Base-by-base conservation (phyloP, 1,284 basidiomycete genomes). In the Agaricales sp. region DNA sequence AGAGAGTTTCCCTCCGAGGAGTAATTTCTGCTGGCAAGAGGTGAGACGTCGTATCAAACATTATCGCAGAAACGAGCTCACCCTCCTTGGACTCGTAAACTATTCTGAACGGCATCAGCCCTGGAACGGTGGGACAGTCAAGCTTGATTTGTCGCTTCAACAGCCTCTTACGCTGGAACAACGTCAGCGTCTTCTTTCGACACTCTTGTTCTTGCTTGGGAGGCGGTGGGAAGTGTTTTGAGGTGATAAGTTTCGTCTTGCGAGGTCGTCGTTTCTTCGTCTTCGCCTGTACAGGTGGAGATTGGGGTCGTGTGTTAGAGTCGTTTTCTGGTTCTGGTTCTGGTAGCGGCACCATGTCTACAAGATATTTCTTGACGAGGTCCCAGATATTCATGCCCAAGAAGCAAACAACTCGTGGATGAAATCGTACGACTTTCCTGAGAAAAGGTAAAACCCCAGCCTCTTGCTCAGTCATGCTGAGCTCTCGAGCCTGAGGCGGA, bases 361-460 rank as follows among this genome's bases (percentile, higher is more conserved):
- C 43, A n/a, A 69, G 51, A 16, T 61, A 56, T 6, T 59, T 58
- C 49, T 73, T 72, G 50, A 80, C 71, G 3, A 67, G 65, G 26
- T 77, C 71, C 63, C 82, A 82, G 24, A 89, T 87, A 26, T 72
- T 74, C 51, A 86, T 74, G 0, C 87, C 87, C 3, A 88, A 79
- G 57, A 88, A 86, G 55, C 82, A 84, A 0, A 87, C 72, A 2
- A 84, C 66, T 2, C 67, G 67, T 0, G 87, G 87, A 2, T 70
- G 70, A 52, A 70, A 68, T n/a, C 55, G 60, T 0, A 63, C 55
- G 21, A 90, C 63, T 58, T 88, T 90, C 3, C 52, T 53, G 0
- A 87, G 65, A 3, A 92, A 65, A 0, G 55, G 48, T 0, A 73
- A 70, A 0, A 80, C 78, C 2, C 69, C 64, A 0, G 67, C 63